These are phyloP conservation scores for Trametes pubescens DNA, from an alignment of 1,284 basidiomycete species.

Conservation along the genomic window DNA sequence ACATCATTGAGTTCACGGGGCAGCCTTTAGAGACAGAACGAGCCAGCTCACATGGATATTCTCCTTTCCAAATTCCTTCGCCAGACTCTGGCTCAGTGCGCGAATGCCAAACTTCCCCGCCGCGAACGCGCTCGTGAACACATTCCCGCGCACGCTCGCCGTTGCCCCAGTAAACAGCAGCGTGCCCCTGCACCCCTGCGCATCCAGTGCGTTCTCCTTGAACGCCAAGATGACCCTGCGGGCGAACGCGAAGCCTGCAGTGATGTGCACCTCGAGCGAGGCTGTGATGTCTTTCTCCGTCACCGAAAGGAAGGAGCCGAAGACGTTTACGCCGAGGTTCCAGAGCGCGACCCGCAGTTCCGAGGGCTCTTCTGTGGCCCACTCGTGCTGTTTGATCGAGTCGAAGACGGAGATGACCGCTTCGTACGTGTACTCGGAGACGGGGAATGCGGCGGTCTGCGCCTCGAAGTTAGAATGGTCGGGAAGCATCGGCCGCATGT, in stretches of 20 bases:
- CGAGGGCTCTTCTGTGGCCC: slow-evolving; percentile 48
- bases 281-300: slow-evolving; percentile 63
- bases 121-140: slow-evolving; percentile 68
- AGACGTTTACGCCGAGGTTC: slow-evolving; percentile 65
- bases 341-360: slow-evolving; percentile 70
- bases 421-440: slow-evolving; percentile 60
- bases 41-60: slow-evolving; percentile 71
- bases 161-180: slow-evolving; percentile 84
- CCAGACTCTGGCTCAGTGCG: slow-evolving; percentile 76
- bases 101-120: slow-evolving; percentile 72
- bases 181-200: slow-evolving; percentile 59
- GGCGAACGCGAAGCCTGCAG: slow-evolving; percentile 73
- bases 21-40: neutral
- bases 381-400: slow-evolving; percentile 56
- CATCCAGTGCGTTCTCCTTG: slow-evolving; percentile 63
- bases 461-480: neutral
- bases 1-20: neutral
- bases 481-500: neutral
- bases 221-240: slow-evolving; percentile 67
- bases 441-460: slow-evolving; percentile 68
- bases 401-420: slow-evolving; percentile 62
- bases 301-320: slow-evolving; percentile 72
- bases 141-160: slow-evolving; percentile 69
- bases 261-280: slow-evolving; percentile 60
- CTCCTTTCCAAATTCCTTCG: slow-evolving; percentile 80